phyloP scores from a whole-genome alignment of 139 green algal species.

The Yamagishiella unicocca region DNA sequence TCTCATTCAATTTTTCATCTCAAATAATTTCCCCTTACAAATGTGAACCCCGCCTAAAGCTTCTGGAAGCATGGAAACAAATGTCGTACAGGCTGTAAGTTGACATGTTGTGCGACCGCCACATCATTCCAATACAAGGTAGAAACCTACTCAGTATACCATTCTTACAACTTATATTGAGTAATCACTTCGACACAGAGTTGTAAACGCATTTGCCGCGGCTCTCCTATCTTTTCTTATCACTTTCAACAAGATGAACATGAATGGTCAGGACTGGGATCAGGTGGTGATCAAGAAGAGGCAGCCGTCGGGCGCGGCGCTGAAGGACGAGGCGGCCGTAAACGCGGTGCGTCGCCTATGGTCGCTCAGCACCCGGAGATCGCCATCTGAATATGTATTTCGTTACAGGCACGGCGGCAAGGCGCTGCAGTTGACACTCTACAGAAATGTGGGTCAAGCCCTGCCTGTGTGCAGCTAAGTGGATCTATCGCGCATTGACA shows the following conservation, averaged over 20 bases:
- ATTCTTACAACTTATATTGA: no score
- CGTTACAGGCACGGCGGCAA: conserved; percentile 53
- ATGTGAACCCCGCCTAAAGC: no score
- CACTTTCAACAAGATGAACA: conserved; percentile 55
- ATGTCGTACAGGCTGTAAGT: no score
- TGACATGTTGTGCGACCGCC: no score
- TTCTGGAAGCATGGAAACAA: no score
- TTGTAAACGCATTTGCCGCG: no score
- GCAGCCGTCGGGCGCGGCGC: conserved; percentile 45
- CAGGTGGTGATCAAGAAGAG: conserved; percentile 82
- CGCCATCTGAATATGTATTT: neutral
- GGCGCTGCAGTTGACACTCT: conserved; percentile 75
- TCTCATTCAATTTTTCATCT: no score
- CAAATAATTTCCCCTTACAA: no score
- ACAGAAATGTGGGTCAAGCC: conserved; percentile 72
- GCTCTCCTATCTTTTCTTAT: neutral
- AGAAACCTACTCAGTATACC: no score
- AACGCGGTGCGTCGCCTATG: conserved; percentile 64
- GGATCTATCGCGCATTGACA: neutral
- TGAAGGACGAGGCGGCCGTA: conserved; percentile 67
- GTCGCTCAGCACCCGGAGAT: no score
- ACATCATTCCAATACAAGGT: no score
- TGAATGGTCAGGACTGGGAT: conserved; percentile 76
- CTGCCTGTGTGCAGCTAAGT: neutral
- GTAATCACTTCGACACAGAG: no score